These are phyloP conservation scores for Alternaria infectoria DNA, from an alignment of 2,329 filamentous ascomycete species.

Conservation along the genomic window DNA sequence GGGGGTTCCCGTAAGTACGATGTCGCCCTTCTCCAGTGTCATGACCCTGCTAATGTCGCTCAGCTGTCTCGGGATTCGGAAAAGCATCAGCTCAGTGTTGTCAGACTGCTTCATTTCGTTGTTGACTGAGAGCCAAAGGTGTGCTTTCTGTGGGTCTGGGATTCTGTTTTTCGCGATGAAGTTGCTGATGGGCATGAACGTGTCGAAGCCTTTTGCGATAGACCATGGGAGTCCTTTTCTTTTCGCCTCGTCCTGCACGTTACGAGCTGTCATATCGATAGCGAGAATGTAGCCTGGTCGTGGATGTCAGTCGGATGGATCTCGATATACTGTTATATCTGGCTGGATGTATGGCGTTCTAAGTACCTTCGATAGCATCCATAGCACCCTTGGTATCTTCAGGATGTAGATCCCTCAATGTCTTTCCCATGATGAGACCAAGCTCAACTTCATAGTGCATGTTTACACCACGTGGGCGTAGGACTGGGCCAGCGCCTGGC, in stretches of 20 bases:
- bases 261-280: constrained; percentile 97
- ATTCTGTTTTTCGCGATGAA: constrained; percentile 82
- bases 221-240: constrained; percentile 95
- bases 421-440: constrained; percentile 85
- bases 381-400: constrained; percentile 77
- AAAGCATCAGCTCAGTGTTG: constrained; percentile 93
- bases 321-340: neutral
- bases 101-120: constrained; percentile 79
- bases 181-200: constrained; percentile 86
- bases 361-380: constrained; percentile 78
- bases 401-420: constrained; percentile 74
- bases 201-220: constrained; percentile 97
- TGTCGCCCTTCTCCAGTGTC: constrained; percentile 89
- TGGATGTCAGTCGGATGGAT: neutral
- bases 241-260: constrained; percentile 95
- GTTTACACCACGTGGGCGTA: constrained; percentile 81
- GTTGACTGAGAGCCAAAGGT: constrained; percentile 87
- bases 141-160: constrained; percentile 84
- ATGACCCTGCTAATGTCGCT: constrained; percentile 94
- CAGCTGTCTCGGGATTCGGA: constrained; percentile 83
- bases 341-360: neutral
- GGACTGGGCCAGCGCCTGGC: constrained; percentile 77
- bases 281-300: constrained; percentile 78
- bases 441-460: constrained; percentile 97
- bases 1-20: constrained; percentile 95